Conservation (phyloP, 345 rosid genomes). For the Crucihimalaya himalaica region DNA sequence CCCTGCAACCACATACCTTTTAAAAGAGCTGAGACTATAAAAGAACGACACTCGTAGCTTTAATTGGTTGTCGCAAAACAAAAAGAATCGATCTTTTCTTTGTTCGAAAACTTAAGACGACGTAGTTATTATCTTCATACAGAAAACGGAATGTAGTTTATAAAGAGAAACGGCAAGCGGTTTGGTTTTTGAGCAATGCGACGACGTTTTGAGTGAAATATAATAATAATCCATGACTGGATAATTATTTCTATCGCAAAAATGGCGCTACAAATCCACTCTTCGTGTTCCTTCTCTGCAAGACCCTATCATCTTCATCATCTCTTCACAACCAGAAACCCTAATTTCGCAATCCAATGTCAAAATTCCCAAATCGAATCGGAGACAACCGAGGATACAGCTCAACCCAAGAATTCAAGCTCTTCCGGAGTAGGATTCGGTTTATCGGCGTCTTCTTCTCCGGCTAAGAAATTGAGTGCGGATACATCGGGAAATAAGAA, state of each 20-base stretch:
- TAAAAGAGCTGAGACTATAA: constrained; percentile 51
- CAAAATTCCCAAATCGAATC: constrained; percentile 47
- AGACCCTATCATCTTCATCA: constrained; percentile 42
- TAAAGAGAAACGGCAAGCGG: background rate
- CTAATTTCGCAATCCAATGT: constrained; percentile 46
- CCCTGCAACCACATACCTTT: constrained; percentile 61
- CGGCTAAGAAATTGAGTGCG: constrained; percentile 42
- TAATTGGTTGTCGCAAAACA: background rate
- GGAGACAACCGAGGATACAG: constrained; percentile 45
- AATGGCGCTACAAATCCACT: constrained; percentile 67
- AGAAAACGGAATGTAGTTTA: background rate
- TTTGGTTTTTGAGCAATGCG: background rate
- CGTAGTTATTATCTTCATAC: background rate
- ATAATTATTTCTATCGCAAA: constrained; percentile 16
- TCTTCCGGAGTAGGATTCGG: constrained; percentile 68
- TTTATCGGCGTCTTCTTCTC: constrained; percentile 33
- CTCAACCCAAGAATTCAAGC: constrained; percentile 49
- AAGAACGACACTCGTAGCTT: background rate
- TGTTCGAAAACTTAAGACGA: background rate
- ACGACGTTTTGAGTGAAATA: background rate
- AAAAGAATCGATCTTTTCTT: background rate
- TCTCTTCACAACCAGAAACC: constrained; percentile 34
- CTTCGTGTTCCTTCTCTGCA: constrained; percentile 37
- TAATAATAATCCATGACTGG: background rate
- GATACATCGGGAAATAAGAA: constrained; percentile 37